Conservation (phyloP, 495 filamentous ascomycete genomes). For the Tuber melanosporum region DNA sequence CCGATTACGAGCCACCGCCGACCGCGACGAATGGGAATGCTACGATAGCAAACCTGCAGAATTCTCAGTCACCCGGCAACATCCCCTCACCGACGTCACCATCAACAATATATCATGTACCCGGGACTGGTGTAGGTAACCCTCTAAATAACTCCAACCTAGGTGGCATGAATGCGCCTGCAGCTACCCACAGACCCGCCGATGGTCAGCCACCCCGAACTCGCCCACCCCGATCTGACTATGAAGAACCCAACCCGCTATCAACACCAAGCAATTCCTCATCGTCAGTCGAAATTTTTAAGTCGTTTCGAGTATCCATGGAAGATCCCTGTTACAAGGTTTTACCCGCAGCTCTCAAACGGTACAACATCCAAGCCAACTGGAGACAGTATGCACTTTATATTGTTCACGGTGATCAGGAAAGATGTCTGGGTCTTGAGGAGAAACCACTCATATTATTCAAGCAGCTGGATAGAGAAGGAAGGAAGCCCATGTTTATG, state of each 20-base stretch:
- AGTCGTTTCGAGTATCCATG: slow-evolving; percentile 93
- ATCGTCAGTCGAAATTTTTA: slow-evolving; percentile 71
- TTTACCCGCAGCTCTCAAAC: slow-evolving; percentile 86
- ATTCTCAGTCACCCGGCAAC: slow-evolving; percentile 54
- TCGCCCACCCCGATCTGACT: slow-evolving; percentile 13
- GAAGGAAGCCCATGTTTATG: slow-evolving; percentile 99
- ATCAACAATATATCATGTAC: slow-evolving; percentile 43
- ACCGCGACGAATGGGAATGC: slow-evolving; percentile 35
- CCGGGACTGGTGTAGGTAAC: slow-evolving; percentile 46
- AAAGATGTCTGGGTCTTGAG: slow-evolving; percentile 82
- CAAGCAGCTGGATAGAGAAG: slow-evolving; percentile 93
- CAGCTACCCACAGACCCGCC: slow-evolving; percentile 22
- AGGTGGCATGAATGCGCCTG: slow-evolving; percentile 17
- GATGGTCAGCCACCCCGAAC: slow-evolving; percentile 16
- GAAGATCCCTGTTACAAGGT: slow-evolving; percentile 98
- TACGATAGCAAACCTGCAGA: slow-evolving; percentile 41
- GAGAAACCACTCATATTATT: slow-evolving; percentile 93
- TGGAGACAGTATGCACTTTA: slow-evolving; percentile 96
- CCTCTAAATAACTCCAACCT: slow-evolving; percentile 27
- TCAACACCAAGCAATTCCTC: slow-evolving; percentile 22
- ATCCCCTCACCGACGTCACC: slow-evolving; percentile 74
- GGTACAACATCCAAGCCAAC: slow-evolving; percentile 96
- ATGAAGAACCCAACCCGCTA: slow-evolving; percentile 39
- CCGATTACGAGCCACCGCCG: slow-evolving; percentile 51
- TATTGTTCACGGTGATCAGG: slow-evolving; percentile 95